Evolutionary conservation across 805 yeast species (phyloP).

Genomic region (Myxozyma geophila): DNA sequence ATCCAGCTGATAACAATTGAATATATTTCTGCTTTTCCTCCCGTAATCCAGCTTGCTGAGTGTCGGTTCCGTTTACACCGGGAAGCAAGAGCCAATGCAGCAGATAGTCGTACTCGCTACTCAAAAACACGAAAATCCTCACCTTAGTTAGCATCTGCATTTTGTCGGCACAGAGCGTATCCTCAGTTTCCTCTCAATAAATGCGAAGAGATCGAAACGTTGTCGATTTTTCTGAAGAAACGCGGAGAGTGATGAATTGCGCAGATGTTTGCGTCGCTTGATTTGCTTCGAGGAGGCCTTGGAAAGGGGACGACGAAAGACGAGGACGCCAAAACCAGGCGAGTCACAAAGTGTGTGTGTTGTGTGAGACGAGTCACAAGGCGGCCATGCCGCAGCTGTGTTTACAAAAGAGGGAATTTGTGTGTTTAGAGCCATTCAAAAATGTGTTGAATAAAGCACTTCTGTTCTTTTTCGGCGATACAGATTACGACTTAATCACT

Average conservation of each 20-base stretch:
- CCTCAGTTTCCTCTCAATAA: constrained; percentile 3
- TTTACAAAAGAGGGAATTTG: too few species aligned
- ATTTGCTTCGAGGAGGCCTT: constrained; percentile 11
- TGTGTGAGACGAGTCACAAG: constrained; percentile 4
- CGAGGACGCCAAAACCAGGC: not conserved
- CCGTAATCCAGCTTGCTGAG: not conserved
- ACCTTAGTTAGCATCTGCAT: constrained; percentile 86
- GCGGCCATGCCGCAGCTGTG: not conserved
- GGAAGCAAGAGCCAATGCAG: too few species aligned
- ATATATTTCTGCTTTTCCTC: not conserved
- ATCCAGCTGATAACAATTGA: not conserved
- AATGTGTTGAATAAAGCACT: not conserved
- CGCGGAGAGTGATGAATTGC: not conserved
- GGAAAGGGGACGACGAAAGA: constrained; percentile 10
- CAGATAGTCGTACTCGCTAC: too few species aligned
- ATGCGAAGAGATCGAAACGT: not conserved
- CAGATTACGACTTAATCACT: too few species aligned
- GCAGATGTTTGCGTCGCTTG: not conserved
- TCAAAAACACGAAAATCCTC: constrained; percentile 40
- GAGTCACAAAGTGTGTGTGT: not conserved
- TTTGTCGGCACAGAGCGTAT: constrained; percentile 28
- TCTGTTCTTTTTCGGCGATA: too few species aligned
- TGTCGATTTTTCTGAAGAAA: not conserved
- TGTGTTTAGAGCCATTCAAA: not conserved
- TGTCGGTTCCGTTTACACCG: too few species aligned